Conservation (phyloP, 352 stramenopile genomes). For the Globisporangium ultimum region DNA sequence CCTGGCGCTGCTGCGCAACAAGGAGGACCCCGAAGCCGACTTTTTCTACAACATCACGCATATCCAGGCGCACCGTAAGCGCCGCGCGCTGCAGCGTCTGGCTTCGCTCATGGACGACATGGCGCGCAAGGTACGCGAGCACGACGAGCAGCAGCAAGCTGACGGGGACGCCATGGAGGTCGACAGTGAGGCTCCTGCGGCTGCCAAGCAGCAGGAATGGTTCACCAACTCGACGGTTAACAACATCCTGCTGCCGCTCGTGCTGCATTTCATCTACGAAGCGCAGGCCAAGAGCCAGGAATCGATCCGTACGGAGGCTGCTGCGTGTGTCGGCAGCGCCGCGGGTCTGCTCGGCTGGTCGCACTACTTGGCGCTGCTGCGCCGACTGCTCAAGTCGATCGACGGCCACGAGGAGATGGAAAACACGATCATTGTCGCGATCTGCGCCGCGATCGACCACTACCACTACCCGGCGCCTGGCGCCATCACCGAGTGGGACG, state of each 20-base stretch:
- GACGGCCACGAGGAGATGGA: constrained; percentile 92
- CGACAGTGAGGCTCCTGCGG: constrained; percentile 1
- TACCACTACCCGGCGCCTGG: constrained; percentile 92
- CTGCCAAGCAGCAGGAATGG: constrained; percentile 14
- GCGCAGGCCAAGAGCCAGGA: constrained; percentile 92
- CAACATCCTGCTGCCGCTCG: constrained; percentile 93
- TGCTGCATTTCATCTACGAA: constrained; percentile 96
- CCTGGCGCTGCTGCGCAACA: constrained; percentile 62
- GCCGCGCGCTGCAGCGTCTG: constrained; percentile 89
- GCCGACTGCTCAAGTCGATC: constrained; percentile 90
- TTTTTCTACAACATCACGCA: constrained; percentile 99
- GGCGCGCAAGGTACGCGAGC: constrained; percentile 29
- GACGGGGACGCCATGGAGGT: constrained; percentile 21
- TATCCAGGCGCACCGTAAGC: constrained; percentile 96
- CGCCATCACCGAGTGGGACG: constrained; percentile 34
- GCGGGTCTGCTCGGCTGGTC: constrained; percentile 93
- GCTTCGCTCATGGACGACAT: constrained; percentile 84
- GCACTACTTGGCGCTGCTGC: constrained; percentile 93
- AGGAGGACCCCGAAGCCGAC: constrained; percentile 92
- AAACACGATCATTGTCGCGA: constrained; percentile 79
- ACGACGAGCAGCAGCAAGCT: constrained; percentile 8
- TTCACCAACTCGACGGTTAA: constrained; percentile 89
- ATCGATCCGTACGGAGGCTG: constrained; percentile 91
- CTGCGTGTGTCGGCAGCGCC: constrained; percentile 89
- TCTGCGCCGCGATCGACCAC: constrained; percentile 94